Base-by-base conservation (phyloP, 345 rosid genomes). In the Hibiscus syriacus region DNA sequence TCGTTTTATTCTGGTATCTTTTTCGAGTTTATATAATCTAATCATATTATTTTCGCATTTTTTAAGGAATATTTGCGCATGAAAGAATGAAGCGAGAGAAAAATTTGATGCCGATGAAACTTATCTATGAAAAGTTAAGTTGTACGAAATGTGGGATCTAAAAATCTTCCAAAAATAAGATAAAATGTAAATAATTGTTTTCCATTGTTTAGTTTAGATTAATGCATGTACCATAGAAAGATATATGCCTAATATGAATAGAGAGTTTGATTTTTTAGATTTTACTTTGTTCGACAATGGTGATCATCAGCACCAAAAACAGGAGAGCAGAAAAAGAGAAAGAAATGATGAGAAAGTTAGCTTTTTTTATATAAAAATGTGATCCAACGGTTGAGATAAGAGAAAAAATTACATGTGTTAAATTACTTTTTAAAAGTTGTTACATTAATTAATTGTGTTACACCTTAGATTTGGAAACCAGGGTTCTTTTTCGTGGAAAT, bases 181-280 rank as follows among this genome's bases (percentile, higher is more conserved):
- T 27, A 17, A 46, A 46, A 6, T 48, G 68, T 30, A 48, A 50
- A 50, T 66, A 29, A 66, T 66, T 66, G 58, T 32, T 48, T 66
- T 52, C 17, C 58, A 17, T 30, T 50, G 19, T 50, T n/a, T 32
- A 29, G 46, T 63, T 43, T 25, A 41, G 34, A 62, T 25, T 62
- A 52, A 62, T 62, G 58, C 56, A 66, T 5, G 55, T 19, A 17
- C 57, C 26, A 32, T 50, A 30, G 11, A 27, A 46, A 49, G 45
- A 66, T 65, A 48, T 17, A 30, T 66, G 17, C 11, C 45, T 19
- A 30, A 29, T 66, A 17, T 32, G 17, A 50, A 12, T 32, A 32
- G 58, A 30, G 29, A 50, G 27, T 17, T 50, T 0, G 48, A 30
- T n/a, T 12, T 50, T 50, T 29, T 20, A 48, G 46, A 66, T 57